These are phyloP conservation scores for Afroboletus lepidellus DNA, from an alignment of 1,284 basidiomycete genomes.

Conservation along the genomic window DNA sequence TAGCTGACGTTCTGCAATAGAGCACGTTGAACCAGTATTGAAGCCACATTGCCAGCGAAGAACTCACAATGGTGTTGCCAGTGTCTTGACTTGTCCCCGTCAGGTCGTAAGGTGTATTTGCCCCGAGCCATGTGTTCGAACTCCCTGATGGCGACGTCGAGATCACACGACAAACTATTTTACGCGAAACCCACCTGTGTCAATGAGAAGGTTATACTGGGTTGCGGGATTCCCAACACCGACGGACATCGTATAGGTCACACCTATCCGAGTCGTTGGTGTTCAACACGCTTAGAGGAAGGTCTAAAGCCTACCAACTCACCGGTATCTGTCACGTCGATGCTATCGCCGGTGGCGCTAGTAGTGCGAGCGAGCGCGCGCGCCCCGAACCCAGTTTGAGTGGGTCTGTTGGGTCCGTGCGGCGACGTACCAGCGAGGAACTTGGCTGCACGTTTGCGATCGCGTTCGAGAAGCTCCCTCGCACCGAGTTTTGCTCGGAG, in stretches of 20 bases:
- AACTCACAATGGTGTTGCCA: slow-evolving; percentile 36
- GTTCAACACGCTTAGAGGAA: slow-evolving; percentile 8
- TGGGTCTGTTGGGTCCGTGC: slow-evolving; percentile 43
- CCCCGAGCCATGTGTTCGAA: slow-evolving; percentile 55
- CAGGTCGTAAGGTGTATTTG: slow-evolving; percentile 33
- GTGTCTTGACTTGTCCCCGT: slow-evolving; percentile 39
- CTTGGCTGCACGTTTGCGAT: slow-evolving; percentile 53
- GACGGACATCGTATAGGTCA: slow-evolving; percentile 46
- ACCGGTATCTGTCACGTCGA: slow-evolving; percentile 57
- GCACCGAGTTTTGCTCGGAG: slow-evolving; percentile 37
- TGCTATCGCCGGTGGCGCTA: slow-evolving; percentile 34
- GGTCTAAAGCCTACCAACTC: slow-evolving; percentile 12
- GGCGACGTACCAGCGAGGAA: slow-evolving; percentile 48
- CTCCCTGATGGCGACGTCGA: slow-evolving; percentile 22
- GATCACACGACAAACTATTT: slow-evolving; percentile 2
- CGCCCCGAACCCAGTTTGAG: slow-evolving; percentile 3
- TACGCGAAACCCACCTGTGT: slow-evolving; percentile 43
- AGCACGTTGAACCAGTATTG: background rate
- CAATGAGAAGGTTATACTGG: slow-evolving; percentile 49
- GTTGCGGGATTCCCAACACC: slow-evolving; percentile 49
- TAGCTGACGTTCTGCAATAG: slow-evolving; percentile 42
- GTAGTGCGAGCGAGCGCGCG: background rate
- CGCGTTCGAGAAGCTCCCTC: slow-evolving; percentile 50
- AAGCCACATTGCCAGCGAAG: too few relatives aligned
- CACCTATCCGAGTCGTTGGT: slow-evolving; percentile 32